Conservation (phyloP, 2,329 filamentous ascomycete genomes). For the Scopulariopsis brevicaulis region DNA sequence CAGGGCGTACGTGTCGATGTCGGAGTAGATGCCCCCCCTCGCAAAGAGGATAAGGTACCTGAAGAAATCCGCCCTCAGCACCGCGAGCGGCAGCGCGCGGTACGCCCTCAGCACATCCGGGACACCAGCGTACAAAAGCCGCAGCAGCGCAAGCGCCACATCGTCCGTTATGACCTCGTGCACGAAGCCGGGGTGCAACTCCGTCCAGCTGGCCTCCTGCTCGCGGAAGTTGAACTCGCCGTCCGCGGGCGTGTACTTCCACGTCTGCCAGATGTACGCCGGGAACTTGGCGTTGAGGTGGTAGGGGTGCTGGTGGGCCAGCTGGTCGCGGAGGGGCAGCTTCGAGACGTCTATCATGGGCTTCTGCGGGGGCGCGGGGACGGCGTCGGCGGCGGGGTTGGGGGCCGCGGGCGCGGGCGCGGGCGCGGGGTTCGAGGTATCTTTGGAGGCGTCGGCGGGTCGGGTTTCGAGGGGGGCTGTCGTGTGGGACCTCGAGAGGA, state of each 20-base stretch:
- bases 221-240: slow-evolving; percentile 70
- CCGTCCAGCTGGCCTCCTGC: slow-evolving; percentile 81
- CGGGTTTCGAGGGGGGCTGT: slow-evolving; percentile 18
- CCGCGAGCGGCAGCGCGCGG: slow-evolving; percentile 57
- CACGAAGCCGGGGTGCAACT: slow-evolving; percentile 78
- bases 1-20: slow-evolving; percentile 85
- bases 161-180: slow-evolving; percentile 96
- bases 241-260: slow-evolving; percentile 77
- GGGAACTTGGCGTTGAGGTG: slow-evolving; percentile 82
- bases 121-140: slow-evolving; percentile 74
- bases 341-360: slow-evolving; percentile 58
- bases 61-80: slow-evolving; percentile 72
- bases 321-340: slow-evolving; percentile 65
- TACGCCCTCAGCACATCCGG: slow-evolving; percentile 74
- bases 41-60: slow-evolving; percentile 58
- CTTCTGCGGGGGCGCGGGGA: slow-evolving; percentile 33
- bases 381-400: slow-evolving; percentile 6
- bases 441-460: slow-evolving; percentile 19
- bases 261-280: slow-evolving; percentile 98
- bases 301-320: slow-evolving; percentile 91
- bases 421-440: slow-evolving; percentile 8
- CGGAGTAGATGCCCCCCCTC: slow-evolving; percentile 62
- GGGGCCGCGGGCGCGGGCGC: slow-evolving; percentile 12
- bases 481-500: slow-evolving; percentile 51
- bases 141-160: slow-evolving; percentile 69